A percentile compares a stretch with the other conserved stretches of the same genome.
phyloP scores from a whole-genome alignment of 768 basidiomycete genomes.

The Rhodosporidiobolus sp. region DNA sequence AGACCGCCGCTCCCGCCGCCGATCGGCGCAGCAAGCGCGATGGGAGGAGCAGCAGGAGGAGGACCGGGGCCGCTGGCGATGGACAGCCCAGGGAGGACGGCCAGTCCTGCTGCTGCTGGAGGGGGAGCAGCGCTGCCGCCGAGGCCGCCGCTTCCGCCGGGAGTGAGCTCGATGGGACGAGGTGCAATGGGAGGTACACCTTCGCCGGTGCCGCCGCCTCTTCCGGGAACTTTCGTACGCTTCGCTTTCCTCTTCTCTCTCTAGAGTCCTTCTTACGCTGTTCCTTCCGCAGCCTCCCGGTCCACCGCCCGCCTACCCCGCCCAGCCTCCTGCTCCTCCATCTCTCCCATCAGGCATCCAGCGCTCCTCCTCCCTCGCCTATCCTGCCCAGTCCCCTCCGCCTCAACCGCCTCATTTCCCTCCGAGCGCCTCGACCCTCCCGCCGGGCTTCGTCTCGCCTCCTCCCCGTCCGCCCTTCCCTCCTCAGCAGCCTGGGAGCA shows the following conservation, averaged over 20 bases:
- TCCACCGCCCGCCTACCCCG: conserved; percentile 39
- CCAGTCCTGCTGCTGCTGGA: neutral
- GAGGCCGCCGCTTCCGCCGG: conserved; percentile 29
- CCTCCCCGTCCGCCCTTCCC: too few species aligned
- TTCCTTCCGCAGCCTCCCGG: conserved; percentile 45
- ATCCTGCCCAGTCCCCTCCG: neutral
- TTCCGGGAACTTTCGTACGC: conserved; percentile 39
- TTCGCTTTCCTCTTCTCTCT: conserved; percentile 41
- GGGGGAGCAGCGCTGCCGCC: neutral
- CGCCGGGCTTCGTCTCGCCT: too few species aligned
- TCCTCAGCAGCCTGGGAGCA: too few species aligned
- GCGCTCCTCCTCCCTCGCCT: conserved; percentile 18
- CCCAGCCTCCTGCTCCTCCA: neutral
- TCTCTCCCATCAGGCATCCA: neutral
- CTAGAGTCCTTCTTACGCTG: conserved; percentile 40
- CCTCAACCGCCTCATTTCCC: conserved; percentile 4
- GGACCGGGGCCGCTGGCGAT: neutral
- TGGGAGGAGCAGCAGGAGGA: too few species aligned
- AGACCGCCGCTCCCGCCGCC: conserved; percentile 50
- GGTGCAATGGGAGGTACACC: neutral
- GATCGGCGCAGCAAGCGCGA: neutral
- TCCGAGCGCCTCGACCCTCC: too few species aligned
- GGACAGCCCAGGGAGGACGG: neutral
- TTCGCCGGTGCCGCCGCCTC: conserved; percentile 17
- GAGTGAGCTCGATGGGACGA: neutral